Base-by-base conservation (phyloP, 345 rosid genomes). In the Linum trigynum region DNA sequence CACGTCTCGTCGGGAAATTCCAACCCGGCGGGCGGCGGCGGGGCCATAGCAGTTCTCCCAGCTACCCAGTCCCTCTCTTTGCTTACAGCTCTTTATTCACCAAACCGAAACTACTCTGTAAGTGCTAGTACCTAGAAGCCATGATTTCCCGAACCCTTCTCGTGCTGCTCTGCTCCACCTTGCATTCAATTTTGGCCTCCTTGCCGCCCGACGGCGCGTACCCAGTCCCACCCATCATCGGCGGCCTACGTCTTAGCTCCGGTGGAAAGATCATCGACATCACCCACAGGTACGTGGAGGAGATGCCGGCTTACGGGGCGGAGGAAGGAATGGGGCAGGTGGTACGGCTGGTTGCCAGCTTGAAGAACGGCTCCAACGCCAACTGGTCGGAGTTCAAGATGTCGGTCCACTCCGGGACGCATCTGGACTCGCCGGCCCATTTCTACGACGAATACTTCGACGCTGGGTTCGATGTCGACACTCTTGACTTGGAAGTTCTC, bases 371-470 rank as follows among this genome's bases (percentile, higher is more conserved):
- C 1, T 76, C 84, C 4, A 3, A 7, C 1, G 60, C 41, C 1
- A 81, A 84, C 64, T n/a, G 0, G 15, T 75, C 82, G 6, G 71
- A 71, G 70, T 57, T 80, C 61, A 77, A 76, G 74, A 43, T 84
- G 57, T 67, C 67, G 0, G 56, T 73, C 9, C 89, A 84, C 67
- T 57, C 83, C 1, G 86, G 89, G 50, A 84, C 89, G 1, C 89
- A 84, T 51, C 65, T 80, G 16, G 89, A 84, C 61, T 76, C 86
- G 3, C 89, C 89, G 0, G 78, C 81, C 9, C 89, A 84, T 62
- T 45, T 76, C 57, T 82, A 58, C 43, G 79, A 82, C 59, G 53
- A 69, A 2, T 84, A 84, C 59, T 78, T 68, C 14, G 84, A 82
- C 17, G 78, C 79, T 35, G 86, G 86, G 2, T 80, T 66, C n/a